phyloP scores from a whole-genome alignment of 257 asterid species.

The Eucommia ulmoides region DNA sequence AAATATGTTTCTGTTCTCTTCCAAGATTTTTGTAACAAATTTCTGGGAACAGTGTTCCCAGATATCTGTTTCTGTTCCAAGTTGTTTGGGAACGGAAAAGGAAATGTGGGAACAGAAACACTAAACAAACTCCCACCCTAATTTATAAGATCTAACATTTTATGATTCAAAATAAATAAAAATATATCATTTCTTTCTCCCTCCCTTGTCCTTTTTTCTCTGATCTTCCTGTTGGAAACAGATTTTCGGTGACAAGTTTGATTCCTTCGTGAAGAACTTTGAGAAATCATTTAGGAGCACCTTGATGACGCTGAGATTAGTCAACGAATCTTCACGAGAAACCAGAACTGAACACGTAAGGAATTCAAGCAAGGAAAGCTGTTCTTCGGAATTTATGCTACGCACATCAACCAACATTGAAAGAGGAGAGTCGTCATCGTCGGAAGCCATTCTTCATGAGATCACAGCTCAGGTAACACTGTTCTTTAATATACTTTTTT shows the following conservation, averaged over 20 bases:
- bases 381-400: conserved; percentile 23
- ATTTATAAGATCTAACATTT: too few relatives aligned
- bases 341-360: conserved; percentile 15
- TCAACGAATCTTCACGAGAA: conserved; percentile 36
- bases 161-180: too few relatives aligned
- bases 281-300: conserved; percentile 40
- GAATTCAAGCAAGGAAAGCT: conserved; percentile 9
- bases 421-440: conserved; percentile 39
- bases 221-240: conserved; percentile 25
- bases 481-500: conserved; percentile 20
- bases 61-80: too few relatives aligned
- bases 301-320: conserved; percentile 41
- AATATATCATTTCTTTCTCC: too few relatives aligned
- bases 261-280: conserved; percentile 27
- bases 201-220: conserved; percentile 1
- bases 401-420: conserved; percentile 10
- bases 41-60: too few relatives aligned
- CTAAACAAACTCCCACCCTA: too few relatives aligned
- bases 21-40: too few relatives aligned
- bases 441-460: conserved; percentile 20
- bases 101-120: too few relatives aligned
- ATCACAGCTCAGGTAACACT: conserved; percentile 26
- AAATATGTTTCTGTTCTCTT: too few relatives aligned
- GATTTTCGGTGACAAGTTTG: conserved; percentile 27
- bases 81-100: too few relatives aligned